Base-by-base conservation (phyloP, 2,329 filamentous ascomycete genomes). In the Aaosphaeria arxii region DNA sequence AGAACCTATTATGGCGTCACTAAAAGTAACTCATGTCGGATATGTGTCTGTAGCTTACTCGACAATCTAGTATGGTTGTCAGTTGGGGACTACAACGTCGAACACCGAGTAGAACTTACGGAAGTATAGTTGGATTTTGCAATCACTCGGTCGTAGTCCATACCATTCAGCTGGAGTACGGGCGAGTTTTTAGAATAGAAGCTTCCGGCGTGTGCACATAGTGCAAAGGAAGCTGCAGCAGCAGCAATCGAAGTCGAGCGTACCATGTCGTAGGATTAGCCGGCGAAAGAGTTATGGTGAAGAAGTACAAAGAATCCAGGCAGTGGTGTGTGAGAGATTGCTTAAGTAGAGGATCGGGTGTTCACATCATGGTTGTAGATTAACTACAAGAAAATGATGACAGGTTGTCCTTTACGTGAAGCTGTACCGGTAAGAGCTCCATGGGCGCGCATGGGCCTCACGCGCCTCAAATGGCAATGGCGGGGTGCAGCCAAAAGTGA, bases 81-180 rank as follows among this genome's bases (percentile, higher is more conserved):
- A 36, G 68, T 13, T n/a, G 33, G 7, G 11, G 7, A 5, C 3
- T 5, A 42, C 9, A 38, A 28, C 7, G 40, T 24, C 17, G 17
- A 24, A 24, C 17, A 24, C 17, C 17, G 17, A 24, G 5, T 2
- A 9, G 17, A 9, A 57, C 86, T 70, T 81, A 96, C 91, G 45
- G 91, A 91, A 39, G 91, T 95, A 72, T 97, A 80, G 67, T 96
- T 96, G 30, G 91, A 96, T 66, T 89, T 85, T 42, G 87, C 84
- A 70, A 99, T 91, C 56, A 96, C 75, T 53, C 80, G 82, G 66
- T 92, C 85, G 71, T 95, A 97, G 62, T 80, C 88, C 71, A 87
- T 88, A 48, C 79, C 80, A 61, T 87, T 85, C 55, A 97, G 75
- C 70, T 95, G 89, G 40, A 97, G 70, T 40, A 99, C 94, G 9